Evolutionary conservation across 2,329 filamentous ascomycete species (phyloP), one percentile per base, ranked within the genome.

Genomic region (Endoconidiophora laricicola): DNA sequence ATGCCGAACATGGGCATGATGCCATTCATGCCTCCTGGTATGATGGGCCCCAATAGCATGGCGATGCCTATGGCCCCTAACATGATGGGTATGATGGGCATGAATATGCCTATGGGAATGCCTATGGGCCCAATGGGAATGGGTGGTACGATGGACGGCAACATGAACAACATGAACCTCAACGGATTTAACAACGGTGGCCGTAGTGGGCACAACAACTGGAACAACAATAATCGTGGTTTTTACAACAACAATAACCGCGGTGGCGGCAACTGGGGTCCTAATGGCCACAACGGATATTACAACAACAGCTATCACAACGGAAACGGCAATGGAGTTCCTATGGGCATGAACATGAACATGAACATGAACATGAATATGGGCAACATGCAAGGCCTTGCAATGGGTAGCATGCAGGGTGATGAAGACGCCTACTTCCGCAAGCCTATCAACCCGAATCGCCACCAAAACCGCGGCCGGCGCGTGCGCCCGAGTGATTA

Each of bases 351-450:
- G 41, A 56, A 57, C 43, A 63, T 61, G 48, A 62, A 60, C 52
- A 64, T 51, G 45, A 47, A 47, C 18, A 52, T 52, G 52, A 55
- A 56, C 46, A 54, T 57, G 56, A 61, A 61, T 39, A 68, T 64
- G 63, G 47, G 47, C 46, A 57, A 58, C 44, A 62, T 62, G 56
- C 61, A 63, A 46, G 58, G 57, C 52, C 59, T 57, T 38, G 55
- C 57, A 46, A 60, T 59, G 57, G 56, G 44, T 48, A 55, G 44
- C 46, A 56, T 41, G 44, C 58, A 54, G 56, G 55, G 51, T 24
- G 86, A 93, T 50, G 87, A 94, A 52, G 86, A 87, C 54, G 85
- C 91, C 5, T 98, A 98, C 66, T 93, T 96, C 63, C 78, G 91
- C 52, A 90, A 94, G 63, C 91, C 91, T 0, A 85, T 96, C 55